Conservation (phyloP, 768 basidiomycete genomes). For the Udeniomyces megalosporus region DNA sequence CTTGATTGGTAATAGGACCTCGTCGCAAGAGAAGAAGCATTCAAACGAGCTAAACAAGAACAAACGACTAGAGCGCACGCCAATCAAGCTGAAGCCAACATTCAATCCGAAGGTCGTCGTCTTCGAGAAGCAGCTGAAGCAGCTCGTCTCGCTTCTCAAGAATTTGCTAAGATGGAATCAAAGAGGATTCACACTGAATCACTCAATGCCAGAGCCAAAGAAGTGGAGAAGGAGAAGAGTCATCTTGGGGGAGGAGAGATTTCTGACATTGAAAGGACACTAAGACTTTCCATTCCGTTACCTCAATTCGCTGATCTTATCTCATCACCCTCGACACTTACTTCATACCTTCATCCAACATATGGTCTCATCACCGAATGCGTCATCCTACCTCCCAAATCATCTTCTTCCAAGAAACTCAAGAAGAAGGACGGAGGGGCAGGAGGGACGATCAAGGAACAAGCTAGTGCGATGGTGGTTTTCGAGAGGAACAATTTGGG, state of each 20-base stretch:
- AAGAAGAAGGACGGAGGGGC: not conserved
- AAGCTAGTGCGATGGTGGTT: conserved; percentile 11
- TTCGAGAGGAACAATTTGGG: conserved; percentile 6
- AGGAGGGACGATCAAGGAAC: conserved; percentile 2
- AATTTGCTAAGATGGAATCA: conserved; percentile 1
- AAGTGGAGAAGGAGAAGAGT: not conserved
- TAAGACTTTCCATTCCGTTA: conserved; percentile 5
- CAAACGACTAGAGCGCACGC: not conserved
- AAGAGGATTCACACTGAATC: not conserved
- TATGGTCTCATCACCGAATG: conserved; percentile 4
- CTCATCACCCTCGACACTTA: not conserved
- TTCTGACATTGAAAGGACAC: conserved; percentile 3
- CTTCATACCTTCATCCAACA: not conserved
- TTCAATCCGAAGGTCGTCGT: conserved; percentile 11
- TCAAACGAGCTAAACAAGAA: conserved; percentile 3
- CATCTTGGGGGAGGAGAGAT: not conserved
- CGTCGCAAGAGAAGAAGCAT: conserved; percentile 11
- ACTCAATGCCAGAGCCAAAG: not conserved
- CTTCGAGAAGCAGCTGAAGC: conserved; percentile 12
- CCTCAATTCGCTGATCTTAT: not conserved
- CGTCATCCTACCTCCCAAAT: not conserved
- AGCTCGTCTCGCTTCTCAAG: conserved; percentile 6
- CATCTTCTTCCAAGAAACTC: too few relatives aligned
- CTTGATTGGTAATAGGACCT: not conserved
- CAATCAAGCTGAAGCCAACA: conserved; percentile 4